Evolutionary conservation across 2,329 filamentous ascomycete species (phyloP).

Genomic region (Ceratocystis cubensis): DNA sequence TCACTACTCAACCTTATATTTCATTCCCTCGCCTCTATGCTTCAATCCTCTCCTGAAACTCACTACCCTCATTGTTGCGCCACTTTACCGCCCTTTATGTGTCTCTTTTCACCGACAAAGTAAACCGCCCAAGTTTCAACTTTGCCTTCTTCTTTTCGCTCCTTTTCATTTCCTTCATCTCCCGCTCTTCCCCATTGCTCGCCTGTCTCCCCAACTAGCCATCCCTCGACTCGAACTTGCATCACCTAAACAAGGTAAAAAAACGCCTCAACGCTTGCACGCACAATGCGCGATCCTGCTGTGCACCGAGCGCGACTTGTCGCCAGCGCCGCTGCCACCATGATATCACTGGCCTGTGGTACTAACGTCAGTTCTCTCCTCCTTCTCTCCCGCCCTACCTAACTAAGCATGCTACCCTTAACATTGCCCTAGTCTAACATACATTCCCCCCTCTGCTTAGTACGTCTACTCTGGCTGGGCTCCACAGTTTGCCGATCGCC

Average conservation of each 20-base stretch:
- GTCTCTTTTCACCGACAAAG: neutral
- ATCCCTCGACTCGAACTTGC: neutral
- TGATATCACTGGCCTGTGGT: constrained; percentile 78
- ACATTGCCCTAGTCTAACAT: constrained; percentile 11
- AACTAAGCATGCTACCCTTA: neutral
- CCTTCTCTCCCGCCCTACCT: neutral
- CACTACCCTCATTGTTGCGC: neutral
- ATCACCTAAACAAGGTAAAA: no score
- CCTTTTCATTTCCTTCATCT: neutral
- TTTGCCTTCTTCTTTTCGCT: neutral
- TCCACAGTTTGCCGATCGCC: constrained; percentile 78
- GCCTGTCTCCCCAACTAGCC: neutral
- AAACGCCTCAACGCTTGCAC: neutral
- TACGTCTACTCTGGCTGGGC: constrained; percentile 99
- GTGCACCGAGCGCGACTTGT: constrained; percentile 57
- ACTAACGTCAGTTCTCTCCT: constrained; percentile 57
- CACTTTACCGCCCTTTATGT: neutral
- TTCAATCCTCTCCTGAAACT: neutral
- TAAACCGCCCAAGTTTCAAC: neutral
- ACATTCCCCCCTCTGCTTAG: constrained; percentile 34
- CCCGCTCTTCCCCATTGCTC: neutral
- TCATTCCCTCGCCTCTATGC: neutral
- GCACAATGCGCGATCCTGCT: constrained; percentile 35
- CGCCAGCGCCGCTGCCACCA: constrained; percentile 72
- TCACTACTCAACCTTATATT: neutral